Evolutionary conservation across 345 rosid species (phyloP).

Genomic region (Hypericum perforatum): DNA sequence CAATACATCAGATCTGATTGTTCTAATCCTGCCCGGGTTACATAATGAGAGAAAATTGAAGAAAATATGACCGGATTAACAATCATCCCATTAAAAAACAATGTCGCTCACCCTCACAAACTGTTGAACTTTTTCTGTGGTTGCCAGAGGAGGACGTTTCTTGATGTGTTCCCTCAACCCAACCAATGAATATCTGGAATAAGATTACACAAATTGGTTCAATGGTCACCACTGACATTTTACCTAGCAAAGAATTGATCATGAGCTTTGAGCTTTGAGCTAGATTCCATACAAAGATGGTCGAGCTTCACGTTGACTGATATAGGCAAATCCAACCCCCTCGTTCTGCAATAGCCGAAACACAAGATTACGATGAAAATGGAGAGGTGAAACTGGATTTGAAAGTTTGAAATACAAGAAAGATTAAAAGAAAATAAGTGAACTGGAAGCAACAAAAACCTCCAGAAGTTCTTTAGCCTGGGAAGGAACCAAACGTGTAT

Average conservation of each 20-base stretch:
- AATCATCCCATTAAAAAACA: neutral
- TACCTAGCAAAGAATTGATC: too few relatives aligned
- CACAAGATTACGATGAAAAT: slow-evolving; percentile 8
- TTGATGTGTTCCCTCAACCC: slow-evolving; percentile 91
- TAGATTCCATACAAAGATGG: slow-evolving; percentile 68
- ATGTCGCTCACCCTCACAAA: slow-evolving; percentile 69
- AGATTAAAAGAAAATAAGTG: neutral
- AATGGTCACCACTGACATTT: neutral
- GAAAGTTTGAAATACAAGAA: slow-evolving; percentile 1
- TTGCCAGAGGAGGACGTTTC: slow-evolving; percentile 94
- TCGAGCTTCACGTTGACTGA: slow-evolving; percentile 81
- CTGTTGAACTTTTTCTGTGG: slow-evolving; percentile 90
- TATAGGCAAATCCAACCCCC: slow-evolving; percentile 84
- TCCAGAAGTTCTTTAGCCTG: slow-evolving; percentile 85
- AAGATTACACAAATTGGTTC: slow-evolving; percentile 1
- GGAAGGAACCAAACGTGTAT: slow-evolving; percentile 50
- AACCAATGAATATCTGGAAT: slow-evolving; percentile 59
- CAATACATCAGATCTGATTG: too few relatives aligned
- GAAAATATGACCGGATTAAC: neutral
- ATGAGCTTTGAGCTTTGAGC: neutral
- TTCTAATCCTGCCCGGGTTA: too few relatives aligned
- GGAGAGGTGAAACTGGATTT: neutral
- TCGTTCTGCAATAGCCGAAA: slow-evolving; percentile 44
- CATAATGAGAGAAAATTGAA: too few relatives aligned
- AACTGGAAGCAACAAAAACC: slow-evolving; percentile 35